Evolutionary conservation across 2,329 filamentous ascomycete species (phyloP).

Genomic region (Aureobasidium lini): DNA sequence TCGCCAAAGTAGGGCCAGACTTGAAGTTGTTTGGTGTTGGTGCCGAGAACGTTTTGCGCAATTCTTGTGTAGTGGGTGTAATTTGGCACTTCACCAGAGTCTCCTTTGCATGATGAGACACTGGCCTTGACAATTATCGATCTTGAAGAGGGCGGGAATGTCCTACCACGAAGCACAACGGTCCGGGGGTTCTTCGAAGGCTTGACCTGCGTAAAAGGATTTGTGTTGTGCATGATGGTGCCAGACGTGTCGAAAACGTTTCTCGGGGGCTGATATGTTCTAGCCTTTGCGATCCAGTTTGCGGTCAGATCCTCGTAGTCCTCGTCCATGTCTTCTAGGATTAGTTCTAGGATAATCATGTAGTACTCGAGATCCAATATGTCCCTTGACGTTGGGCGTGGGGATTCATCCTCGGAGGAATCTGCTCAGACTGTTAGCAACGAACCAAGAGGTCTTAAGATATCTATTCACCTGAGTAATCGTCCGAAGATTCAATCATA

Average conservation of each 20-base stretch:
- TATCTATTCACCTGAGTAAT: too few relatives aligned
- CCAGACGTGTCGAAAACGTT: not conserved
- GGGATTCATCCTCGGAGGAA: too few relatives aligned
- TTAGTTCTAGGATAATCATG: not conserved
- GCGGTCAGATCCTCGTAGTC: constrained; percentile 16
- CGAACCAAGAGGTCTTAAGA: too few relatives aligned
- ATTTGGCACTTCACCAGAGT: constrained; percentile 24
- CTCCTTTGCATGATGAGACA: not conserved
- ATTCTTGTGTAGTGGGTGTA: constrained; percentile 38
- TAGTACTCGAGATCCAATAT: not conserved
- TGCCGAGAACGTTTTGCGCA: constrained; percentile 34
- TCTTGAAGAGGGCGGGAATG: not conserved
- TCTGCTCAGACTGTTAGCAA: too few relatives aligned
- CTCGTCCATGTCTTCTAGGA: constrained; percentile 14
- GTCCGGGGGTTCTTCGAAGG: not conserved
- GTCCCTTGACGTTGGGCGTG: too few relatives aligned
- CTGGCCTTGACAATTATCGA: not conserved
- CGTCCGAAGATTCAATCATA: too few relatives aligned
- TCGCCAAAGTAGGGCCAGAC: constrained; percentile 33
- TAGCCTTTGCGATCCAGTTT: constrained; percentile 14
- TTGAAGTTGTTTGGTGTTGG: constrained; percentile 35
- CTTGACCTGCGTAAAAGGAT: not conserved
- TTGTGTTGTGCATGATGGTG: not conserved
- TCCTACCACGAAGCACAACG: not conserved
- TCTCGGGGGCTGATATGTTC: not conserved